Conservation (phyloP, 768 basidiomycete genomes). For the Amanita thiersii region DNA sequence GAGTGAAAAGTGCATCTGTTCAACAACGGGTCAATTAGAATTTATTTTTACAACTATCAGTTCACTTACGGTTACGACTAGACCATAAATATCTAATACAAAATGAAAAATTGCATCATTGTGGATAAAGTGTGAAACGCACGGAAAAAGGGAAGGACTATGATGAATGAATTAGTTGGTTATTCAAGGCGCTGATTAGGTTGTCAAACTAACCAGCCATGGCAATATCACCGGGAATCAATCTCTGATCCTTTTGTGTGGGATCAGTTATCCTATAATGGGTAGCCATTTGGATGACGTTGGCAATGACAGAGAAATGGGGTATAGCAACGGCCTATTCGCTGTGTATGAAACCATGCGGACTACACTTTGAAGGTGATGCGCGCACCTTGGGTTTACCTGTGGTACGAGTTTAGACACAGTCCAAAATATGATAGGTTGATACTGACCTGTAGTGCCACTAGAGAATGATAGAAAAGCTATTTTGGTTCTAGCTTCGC, state of each 20-base stretch:
- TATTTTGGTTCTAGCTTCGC: constrained; percentile 52
- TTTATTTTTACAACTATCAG: neutral
- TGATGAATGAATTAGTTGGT: neutral
- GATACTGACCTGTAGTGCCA: constrained; percentile 58
- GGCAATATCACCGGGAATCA: constrained; percentile 46
- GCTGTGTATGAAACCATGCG: neutral
- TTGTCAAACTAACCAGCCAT: constrained; percentile 39
- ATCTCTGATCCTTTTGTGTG: constrained; percentile 29
- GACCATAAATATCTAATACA: constrained; percentile 47
- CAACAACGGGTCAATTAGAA: constrained; percentile 5
- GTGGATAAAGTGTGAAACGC: constrained; percentile 15
- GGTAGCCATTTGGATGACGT: constrained; percentile 50
- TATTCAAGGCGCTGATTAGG: neutral
- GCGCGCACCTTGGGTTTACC: constrained; percentile 28
- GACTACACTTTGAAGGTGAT: neutral
- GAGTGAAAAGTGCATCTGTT: constrained; percentile 45
- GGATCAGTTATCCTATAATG: constrained; percentile 39
- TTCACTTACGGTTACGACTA: constrained; percentile 44
- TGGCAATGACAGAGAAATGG: constrained; percentile 58
- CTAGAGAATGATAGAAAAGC: constrained; percentile 71
- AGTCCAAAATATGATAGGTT: neutral
- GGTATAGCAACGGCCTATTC: constrained; percentile 56
- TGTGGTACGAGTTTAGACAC: constrained; percentile 7
- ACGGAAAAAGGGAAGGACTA: constrained; percentile 60
- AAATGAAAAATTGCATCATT: no score